Evolutionary conservation across 768 basidiomycete species (phyloP).

Genomic region (Panellus pusillus): DNA sequence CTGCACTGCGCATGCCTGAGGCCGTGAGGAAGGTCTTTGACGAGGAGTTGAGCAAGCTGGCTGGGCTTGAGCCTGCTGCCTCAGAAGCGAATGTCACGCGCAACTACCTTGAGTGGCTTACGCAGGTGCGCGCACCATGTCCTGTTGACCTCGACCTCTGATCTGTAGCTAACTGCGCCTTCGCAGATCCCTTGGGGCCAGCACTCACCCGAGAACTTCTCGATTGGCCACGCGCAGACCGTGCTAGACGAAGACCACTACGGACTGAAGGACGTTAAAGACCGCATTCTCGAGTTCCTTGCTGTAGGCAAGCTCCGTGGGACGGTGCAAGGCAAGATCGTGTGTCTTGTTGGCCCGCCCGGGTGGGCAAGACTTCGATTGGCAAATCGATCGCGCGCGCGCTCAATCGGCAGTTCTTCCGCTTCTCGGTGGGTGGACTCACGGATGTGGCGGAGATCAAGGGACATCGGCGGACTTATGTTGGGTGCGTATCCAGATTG

Average conservation of each 20-base stretch:
- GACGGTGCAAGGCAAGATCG: slow-evolving; percentile 95
- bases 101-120: slow-evolving; percentile 93
- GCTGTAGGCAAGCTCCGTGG: slow-evolving; percentile 94
- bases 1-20: slow-evolving; percentile 83
- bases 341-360: slow-evolving; percentile 94
- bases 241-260: slow-evolving; percentile 97
- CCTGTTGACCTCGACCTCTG: background rate
- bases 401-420: slow-evolving; percentile 88
- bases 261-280: slow-evolving; percentile 88
- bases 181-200: slow-evolving; percentile 91
- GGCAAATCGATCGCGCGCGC: slow-evolving; percentile 95
- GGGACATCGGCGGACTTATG: slow-evolving; percentile 96
- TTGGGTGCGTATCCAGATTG: slow-evolving; percentile 56
- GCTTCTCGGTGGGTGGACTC: slow-evolving; percentile 94
- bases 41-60: slow-evolving; percentile 89
- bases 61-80: slow-evolving; percentile 86
- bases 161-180: slow-evolving; percentile 1
- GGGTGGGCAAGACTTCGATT: slow-evolving; percentile 96
- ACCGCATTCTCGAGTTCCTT: slow-evolving; percentile 92
- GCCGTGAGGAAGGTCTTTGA: slow-evolving; percentile 92
- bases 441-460: slow-evolving; percentile 99
- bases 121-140: slow-evolving; percentile 50
- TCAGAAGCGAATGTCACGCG: slow-evolving; percentile 92
- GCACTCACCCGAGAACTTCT: slow-evolving; percentile 91
- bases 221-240: slow-evolving; percentile 74